Evolutionary conservation across 2,329 filamentous ascomycete genomes (phyloP).

Genomic region (Drechslerella stenobrocha): DNA sequence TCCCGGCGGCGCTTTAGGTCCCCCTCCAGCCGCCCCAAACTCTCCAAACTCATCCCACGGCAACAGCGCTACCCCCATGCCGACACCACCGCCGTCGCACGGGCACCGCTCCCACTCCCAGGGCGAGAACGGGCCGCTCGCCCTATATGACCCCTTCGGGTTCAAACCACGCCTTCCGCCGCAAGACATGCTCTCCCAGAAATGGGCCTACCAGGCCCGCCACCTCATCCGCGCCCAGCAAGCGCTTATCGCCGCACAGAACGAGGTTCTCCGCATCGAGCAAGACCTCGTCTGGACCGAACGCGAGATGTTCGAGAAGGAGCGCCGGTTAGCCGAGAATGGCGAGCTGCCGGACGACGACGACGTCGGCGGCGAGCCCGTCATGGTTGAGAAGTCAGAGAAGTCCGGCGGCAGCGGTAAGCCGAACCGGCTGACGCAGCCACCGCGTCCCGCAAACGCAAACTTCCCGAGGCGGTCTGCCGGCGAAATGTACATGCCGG

Average conservation of each 20-base stretch:
- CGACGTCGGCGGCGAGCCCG: constrained; percentile 37
- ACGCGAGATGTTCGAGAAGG: constrained; percentile 48
- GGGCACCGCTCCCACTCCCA: constrained; percentile 41
- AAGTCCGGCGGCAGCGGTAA: constrained; percentile 27
- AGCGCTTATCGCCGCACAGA: constrained; percentile 37
- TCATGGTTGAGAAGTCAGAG: constrained; percentile 44
- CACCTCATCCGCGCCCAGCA: constrained; percentile 45
- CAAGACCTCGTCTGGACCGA: constrained; percentile 47
- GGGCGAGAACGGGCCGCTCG: constrained; percentile 34
- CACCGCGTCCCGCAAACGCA: constrained; percentile 37
- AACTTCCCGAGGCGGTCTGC: constrained; percentile 34
- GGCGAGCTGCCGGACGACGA: constrained; percentile 38
- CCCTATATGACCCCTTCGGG: constrained; percentile 44
- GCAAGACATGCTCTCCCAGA: constrained; percentile 43
- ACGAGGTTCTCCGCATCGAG: constrained; percentile 46
- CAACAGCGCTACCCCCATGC: constrained; percentile 46
- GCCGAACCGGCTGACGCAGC: constrained; percentile 37
- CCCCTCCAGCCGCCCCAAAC: constrained; percentile 28
- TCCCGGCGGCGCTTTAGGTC: neutral
- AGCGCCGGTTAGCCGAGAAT: constrained; percentile 31
- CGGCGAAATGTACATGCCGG: constrained; percentile 46
- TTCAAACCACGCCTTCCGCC: constrained; percentile 44
- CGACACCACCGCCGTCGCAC: constrained; percentile 45
- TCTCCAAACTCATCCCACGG: constrained; percentile 46
- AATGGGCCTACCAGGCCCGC: constrained; percentile 45